These are phyloP conservation scores for Auriscalpium vulgare DNA, from an alignment of 768 basidiomycete species.

Conservation along the genomic window DNA sequence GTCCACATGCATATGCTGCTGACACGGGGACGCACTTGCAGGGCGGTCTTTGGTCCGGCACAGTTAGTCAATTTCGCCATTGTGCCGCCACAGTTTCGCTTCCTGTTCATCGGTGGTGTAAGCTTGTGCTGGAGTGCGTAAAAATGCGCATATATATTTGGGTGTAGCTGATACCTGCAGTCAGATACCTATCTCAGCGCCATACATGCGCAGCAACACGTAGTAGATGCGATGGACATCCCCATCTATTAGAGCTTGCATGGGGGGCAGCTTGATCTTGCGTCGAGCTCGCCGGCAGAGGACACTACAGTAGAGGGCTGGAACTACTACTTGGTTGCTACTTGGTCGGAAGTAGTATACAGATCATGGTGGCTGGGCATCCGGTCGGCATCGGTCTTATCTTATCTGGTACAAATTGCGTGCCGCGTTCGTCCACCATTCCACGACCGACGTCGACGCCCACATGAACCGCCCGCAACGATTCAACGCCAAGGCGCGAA, in stretches of 20 bases:
- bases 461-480: slow-evolving; percentile 18
- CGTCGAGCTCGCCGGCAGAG: too few species aligned
- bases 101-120: slow-evolving; percentile 67
- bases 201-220: slow-evolving; percentile 1
- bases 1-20: background rate
- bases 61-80: slow-evolving; percentile 75
- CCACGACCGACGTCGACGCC: too few species aligned
- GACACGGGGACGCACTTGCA: slow-evolving; percentile 15
- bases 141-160: background rate
- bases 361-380: too few species aligned
- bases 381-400: too few species aligned
- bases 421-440: too few species aligned
- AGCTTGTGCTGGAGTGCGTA: slow-evolving; percentile 78
- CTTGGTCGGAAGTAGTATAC: too few species aligned
- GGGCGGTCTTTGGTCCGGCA: slow-evolving; percentile 69
- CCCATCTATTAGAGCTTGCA: too few species aligned
- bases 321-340: too few species aligned
- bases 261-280: too few species aligned
- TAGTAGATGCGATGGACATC: too few species aligned
- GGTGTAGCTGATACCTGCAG: background rate
- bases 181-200: slow-evolving; percentile 11
- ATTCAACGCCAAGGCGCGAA: slow-evolving; percentile 63
- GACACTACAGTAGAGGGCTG: too few species aligned
- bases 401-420: too few species aligned
- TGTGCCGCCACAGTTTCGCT: slow-evolving; percentile 70